Base-by-base conservation (phyloP, 495 filamentous ascomycete genomes). In the Daldinia childiae region DNA sequence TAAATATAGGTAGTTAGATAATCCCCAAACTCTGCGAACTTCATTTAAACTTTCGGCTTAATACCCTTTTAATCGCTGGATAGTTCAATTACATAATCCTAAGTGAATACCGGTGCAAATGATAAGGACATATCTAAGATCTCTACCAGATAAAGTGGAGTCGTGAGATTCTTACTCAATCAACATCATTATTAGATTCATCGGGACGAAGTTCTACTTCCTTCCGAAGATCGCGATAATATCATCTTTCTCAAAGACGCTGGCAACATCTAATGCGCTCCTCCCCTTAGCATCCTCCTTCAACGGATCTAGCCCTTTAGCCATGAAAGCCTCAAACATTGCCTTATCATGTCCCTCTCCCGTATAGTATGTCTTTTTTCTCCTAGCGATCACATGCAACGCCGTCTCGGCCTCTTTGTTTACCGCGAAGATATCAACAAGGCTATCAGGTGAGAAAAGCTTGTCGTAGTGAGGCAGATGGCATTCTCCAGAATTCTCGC, bases 271-370 rank as follows among this genome's bases (percentile, higher is more conserved):
- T 19, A 48, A 15, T 21, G 43, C 43, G 8, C 43, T 48, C 9
- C 43, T 48, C 43, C 43, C 43, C 43, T 24, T 48, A 11, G 43
- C 19, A 48, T 48, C 43, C 43, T 48, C 43, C 9, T 48, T 48
- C 19, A 48, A 24, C 9, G 17, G 43, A 48, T 48, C 43, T 11
- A 48, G 19, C 9, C 43, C 43, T 48, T 48, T 48, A 12, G 43
- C 19, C 19, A 48, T 48, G 43, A 48, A 48, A 11, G 43, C 43
- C 19, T 48, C 17, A 48, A 48, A 48, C 17, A 48, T 48, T 21
- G 19, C 19, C 2, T 48, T 48, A 24, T 48, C 43, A 21, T 48
- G 43, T 1, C 19, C 43, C 9, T 48, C 21, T 21, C 9, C 19
- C 19, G 17, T 21, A 48, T 48, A 48, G 19, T 48, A 48, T 21